Conservation (phyloP, 768 basidiomycete genomes). For the Amyloporia xantha region DNA sequence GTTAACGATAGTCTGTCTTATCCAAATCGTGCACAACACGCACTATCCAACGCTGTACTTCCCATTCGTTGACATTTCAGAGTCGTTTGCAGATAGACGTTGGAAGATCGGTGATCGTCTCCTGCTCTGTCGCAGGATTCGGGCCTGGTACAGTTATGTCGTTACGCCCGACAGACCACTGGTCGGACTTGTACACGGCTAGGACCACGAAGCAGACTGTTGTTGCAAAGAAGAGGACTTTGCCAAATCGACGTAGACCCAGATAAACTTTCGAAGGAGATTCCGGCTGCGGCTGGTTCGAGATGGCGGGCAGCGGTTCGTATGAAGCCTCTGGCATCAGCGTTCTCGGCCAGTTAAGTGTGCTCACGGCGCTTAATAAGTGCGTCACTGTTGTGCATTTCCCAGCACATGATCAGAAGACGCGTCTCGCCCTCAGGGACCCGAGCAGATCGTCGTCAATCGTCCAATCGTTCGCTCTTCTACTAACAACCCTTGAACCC, state of each 20-base stretch:
- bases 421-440: no score
- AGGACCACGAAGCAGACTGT: slow-evolving; percentile 33
- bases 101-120: neutral
- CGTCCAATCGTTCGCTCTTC: no score
- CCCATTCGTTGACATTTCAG: slow-evolving; percentile 36
- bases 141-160: no score
- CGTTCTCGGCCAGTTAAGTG: neutral
- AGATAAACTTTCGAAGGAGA: slow-evolving; percentile 16
- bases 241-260: slow-evolving; percentile 24
- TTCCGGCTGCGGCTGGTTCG: slow-evolving; percentile 12
- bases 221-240: slow-evolving; percentile 29
- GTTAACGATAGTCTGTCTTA: slow-evolving; percentile 5
- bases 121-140: no score
- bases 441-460: no score
- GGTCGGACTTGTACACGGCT: slow-evolving; percentile 37
- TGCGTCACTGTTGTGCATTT: neutral
- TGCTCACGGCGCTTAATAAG: neutral
- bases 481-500: no score
- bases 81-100: neutral
- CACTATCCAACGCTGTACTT: slow-evolving; percentile 82
- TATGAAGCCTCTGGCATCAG: slow-evolving; percentile 15
- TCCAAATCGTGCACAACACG: slow-evolving; percentile 26
- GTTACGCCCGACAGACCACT: slow-evolving; percentile 28
- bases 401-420: slow-evolving; percentile 5
- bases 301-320: slow-evolving; percentile 27